phyloP scores from a whole-genome alignment of 2,329 filamentous ascomycete species.

The Trichophyton mentagrophytes region DNA sequence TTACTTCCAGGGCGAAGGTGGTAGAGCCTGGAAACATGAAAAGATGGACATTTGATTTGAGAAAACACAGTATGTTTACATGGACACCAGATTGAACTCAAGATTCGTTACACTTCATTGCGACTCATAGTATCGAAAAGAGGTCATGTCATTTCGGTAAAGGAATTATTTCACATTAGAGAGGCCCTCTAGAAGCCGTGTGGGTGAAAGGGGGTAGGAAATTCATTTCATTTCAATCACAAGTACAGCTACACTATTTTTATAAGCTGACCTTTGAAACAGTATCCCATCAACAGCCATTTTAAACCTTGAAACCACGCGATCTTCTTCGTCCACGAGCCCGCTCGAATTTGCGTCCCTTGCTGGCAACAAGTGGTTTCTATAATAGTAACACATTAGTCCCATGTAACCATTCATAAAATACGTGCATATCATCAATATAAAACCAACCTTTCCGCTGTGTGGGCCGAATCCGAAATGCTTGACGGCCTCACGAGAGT shows the following conservation, averaged over 20 bases:
- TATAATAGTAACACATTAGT: slow-evolving; percentile 26
- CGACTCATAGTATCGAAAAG: background rate
- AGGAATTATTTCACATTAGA: slow-evolving; percentile 3
- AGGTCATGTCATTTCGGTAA: background rate
- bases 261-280: slow-evolving; percentile 11
- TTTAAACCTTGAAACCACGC: slow-evolving; percentile 99
- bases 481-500: slow-evolving; percentile 93
- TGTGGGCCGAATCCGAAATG: slow-evolving; percentile 98
- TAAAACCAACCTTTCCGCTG: slow-evolving; percentile 73
- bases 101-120: background rate
- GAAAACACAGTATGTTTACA: background rate
- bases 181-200: background rate
- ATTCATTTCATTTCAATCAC: slow-evolving; percentile 10
- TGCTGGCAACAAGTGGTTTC: slow-evolving; percentile 96
- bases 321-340: slow-evolving; percentile 98
- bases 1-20: slow-evolving; percentile 47
- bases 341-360: slow-evolving; percentile 99
- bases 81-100: background rate
- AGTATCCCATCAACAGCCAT: slow-evolving; percentile 13
- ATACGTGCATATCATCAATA: background rate
- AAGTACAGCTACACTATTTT: slow-evolving; percentile 8
- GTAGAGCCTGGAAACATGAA: slow-evolving; percentile 46
- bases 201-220: slow-evolving; percentile 4
- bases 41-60: slow-evolving; percentile 25
- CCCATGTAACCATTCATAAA: background rate